Evolutionary conservation across 1,284 basidiomycete genomes (phyloP).

Genomic region (Trametes sp.): DNA sequence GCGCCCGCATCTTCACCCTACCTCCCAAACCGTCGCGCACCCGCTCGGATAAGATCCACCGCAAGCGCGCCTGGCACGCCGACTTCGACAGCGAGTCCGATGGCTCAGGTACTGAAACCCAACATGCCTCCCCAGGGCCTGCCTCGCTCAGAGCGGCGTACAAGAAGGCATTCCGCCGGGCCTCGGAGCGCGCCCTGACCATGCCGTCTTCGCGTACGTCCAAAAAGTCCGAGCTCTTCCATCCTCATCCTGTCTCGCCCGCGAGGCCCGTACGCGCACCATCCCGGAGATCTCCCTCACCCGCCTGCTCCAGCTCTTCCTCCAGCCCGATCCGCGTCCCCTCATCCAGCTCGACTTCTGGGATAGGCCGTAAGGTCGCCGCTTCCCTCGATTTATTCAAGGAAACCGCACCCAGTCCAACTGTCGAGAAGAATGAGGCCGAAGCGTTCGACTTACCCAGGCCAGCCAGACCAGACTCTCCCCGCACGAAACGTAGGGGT

Average conservation of each 20-base stretch:
- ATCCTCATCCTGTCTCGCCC: slow-evolving; percentile 36
- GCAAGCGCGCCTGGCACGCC: slow-evolving; percentile 31
- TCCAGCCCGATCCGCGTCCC: slow-evolving; percentile 33
- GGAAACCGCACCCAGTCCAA: slow-evolving; percentile 61
- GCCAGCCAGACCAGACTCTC: slow-evolving; percentile 39
- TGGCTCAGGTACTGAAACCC: slow-evolving; percentile 39
- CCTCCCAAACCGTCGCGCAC: slow-evolving; percentile 33
- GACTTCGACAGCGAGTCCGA: slow-evolving; percentile 34
- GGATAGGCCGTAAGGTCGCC: slow-evolving; percentile 81
- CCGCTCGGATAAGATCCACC: slow-evolving; percentile 36
- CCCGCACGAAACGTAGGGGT: slow-evolving; percentile 46
- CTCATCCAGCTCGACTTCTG: slow-evolving; percentile 44
- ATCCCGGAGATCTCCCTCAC: slow-evolving; percentile 47
- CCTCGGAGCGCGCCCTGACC: slow-evolving; percentile 40
- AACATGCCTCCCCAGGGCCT: slow-evolving; percentile 22
- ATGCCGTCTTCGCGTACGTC: slow-evolving; percentile 38
- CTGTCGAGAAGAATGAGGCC: slow-evolving; percentile 53
- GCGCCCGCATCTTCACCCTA: slow-evolving; percentile 32
- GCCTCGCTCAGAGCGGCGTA: slow-evolving; percentile 31
- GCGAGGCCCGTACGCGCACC: slow-evolving; percentile 44
- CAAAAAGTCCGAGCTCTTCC: slow-evolving; percentile 35
- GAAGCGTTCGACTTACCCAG: slow-evolving; percentile 41
- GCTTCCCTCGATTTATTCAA: slow-evolving; percentile 82
- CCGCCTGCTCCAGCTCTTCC: slow-evolving; percentile 54
- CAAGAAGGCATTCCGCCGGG: slow-evolving; percentile 35